Evolutionary conservation across 2,329 filamentous ascomycete genomes (phyloP), one percentile per base, ranked within the genome.

Genomic region (Aspergillus uvarum): DNA sequence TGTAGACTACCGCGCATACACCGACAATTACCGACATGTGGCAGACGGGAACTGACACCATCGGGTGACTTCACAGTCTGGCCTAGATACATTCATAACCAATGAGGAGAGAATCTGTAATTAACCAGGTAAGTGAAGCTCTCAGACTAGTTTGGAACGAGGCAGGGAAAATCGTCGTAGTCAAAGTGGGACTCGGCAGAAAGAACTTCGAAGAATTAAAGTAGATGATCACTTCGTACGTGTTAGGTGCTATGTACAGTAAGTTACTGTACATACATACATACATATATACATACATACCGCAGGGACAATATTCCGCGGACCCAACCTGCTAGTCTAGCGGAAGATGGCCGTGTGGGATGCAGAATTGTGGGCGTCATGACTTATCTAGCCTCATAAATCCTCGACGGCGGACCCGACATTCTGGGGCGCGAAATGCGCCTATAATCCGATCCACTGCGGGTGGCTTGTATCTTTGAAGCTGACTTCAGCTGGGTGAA

Each of bases 371-470:
- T 44, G 38, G 38, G 38, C 16, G 38, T 44, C 38, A 44, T 44
- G 16, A 44, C 38, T 44, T 44, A 44, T 19, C 6, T 44, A 44
- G 38, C 16, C 14, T 44, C 38, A 44, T 44, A 16, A 44, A 44
- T 16, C 38, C 38, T 44, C 38, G 38, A 21, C 42, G 19, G 31
- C 62, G 56, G 68, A 66, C 68, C 69, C 69, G 68, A 69, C 70
- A 67, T 53, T 63, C 47, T 63, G 69, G 69, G 59, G 58, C 64
- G 58, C 54, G 57, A 67, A 60, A 59, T 68, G 63, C 59, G 53
- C 49, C 44, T 58, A 54, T 42, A 51, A 51, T 48, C 31, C 47
- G 63, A 58, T 61, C 61, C 60, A 64, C 60, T 21, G 42, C 53
- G 53, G 53, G 59, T 63, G 61, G 59, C 59, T 61, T 63, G 56